Evolutionary conservation across 2,329 filamentous ascomycete species (phyloP), one percentile per base, ranked within the genome.

Genomic region (Taxawa tesnikishii): DNA sequence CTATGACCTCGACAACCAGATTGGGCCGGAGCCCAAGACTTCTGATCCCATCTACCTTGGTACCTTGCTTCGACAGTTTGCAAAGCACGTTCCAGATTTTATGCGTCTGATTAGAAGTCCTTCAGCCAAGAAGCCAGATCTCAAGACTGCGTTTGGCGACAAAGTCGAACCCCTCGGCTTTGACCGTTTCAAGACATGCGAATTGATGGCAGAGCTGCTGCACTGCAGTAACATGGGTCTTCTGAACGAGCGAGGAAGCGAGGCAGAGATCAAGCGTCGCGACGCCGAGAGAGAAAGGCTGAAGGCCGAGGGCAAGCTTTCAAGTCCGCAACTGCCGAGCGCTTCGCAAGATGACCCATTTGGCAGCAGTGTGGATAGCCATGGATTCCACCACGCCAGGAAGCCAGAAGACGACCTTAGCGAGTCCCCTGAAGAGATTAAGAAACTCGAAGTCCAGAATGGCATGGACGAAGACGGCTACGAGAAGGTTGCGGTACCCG

Each of bases 191-290:
- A 98, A 98, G 65, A 96, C 90, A 0, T 98, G 90, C 56, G 90
- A 98, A 58, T 67, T 98, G 38, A 96, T 98, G 90, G 90, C 90
- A 1, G 90, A 98, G 57, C 66, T 98, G 27, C 62, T 98, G 24
- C 90, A 98, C 56, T 98, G 90, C 59, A 96, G 88, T 55, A 98
- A 98, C 53, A 98, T 98, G 90, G 87, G 83, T 5, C 65, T 98
- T 21, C 63, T 98, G 43, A 98, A 98, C 51, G 87, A 96, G 53
- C 66, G 75, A 7, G 90, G 88, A 18, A 87, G 85, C 8, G 87
- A 98, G 52, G 78, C 84, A 42, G 75, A 94, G 42, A 84, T 96
- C 38, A 75, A 70, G 38, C 67, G 74, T 26, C 73, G 90, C 38
- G 87, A 98, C 49, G 60, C 68, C 8, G 85, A 94, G 52, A 75